Evolutionary conservation across 139 green algal species (phyloP).

Genomic region (Coelastrella sp.): DNA sequence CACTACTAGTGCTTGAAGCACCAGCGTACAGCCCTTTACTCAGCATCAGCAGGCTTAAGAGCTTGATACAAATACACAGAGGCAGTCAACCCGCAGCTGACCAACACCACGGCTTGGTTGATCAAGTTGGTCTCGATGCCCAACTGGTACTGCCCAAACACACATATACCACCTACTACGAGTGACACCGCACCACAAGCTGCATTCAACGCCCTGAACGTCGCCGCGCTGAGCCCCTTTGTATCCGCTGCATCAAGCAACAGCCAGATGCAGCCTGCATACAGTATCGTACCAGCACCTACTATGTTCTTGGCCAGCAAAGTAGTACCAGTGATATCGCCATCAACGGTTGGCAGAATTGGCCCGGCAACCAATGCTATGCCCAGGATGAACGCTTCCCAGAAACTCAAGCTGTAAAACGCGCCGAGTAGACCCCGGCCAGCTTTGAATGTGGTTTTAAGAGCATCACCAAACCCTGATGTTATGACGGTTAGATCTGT

Average conservation of each 20-base stretch:
- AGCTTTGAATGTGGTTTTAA: slow-evolving; percentile 5
- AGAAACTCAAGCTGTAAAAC: slow-evolving; percentile 34
- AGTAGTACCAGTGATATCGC: slow-evolving; percentile 1
- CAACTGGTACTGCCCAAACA: not conserved
- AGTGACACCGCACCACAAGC: slow-evolving; percentile 15
- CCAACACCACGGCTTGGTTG: slow-evolving; percentile 30
- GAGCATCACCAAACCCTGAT: not conserved
- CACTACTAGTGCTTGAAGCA: no score
- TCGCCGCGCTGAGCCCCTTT: not conserved
- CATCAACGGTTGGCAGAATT: slow-evolving; percentile 31
- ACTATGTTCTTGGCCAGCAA: slow-evolving; percentile 19
- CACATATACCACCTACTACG: not conserved
- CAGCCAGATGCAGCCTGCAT: not conserved
- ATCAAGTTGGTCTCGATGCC: slow-evolving; percentile 9
- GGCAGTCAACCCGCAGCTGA: not conserved
- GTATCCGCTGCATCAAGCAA: slow-evolving; percentile 23
- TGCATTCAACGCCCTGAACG: slow-evolving; percentile 12
- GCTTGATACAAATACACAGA: not conserved
- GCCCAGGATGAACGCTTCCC: slow-evolving; percentile 22
- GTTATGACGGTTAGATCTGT: not conserved
- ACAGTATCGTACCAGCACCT: slow-evolving; percentile 3
- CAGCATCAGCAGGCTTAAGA: not conserved
- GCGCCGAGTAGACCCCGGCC: not conserved
- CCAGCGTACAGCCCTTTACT: no score
- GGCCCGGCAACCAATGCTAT: slow-evolving; percentile 4